Evolutionary conservation across 2,329 filamentous ascomycete genomes (phyloP).

Genomic region (Fusarium sp.): DNA sequence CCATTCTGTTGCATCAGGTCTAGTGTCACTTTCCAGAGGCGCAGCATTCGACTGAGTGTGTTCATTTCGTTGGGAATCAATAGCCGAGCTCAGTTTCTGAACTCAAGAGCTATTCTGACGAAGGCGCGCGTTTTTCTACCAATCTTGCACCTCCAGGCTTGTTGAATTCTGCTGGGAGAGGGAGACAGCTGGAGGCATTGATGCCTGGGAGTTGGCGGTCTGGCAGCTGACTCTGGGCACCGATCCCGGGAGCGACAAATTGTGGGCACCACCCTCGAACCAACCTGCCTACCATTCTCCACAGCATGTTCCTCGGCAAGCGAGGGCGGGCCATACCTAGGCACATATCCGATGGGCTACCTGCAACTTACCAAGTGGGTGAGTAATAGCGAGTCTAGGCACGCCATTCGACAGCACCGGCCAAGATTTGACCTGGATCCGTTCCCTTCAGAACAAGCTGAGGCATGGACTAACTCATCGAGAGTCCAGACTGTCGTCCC

Average conservation of each 20-base stretch:
- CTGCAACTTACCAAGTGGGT: not conserved
- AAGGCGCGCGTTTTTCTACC: not conserved
- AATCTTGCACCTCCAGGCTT: not conserved
- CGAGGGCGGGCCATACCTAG: not conserved
- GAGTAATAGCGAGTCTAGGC: not conserved
- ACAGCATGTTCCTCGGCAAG: not conserved
- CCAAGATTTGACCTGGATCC: not conserved
- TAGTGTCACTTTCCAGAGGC: constrained; percentile 5
- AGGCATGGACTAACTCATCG: not conserved
- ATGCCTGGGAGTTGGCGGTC: not conserved
- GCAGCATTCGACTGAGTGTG: not conserved
- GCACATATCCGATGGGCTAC: not conserved
- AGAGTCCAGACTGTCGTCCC: not conserved
- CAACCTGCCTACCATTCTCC: not conserved
- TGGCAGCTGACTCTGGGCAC: not conserved
- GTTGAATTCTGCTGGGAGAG: too few species aligned
- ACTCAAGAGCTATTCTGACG: not conserved
- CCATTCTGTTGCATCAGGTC: constrained; percentile 1
- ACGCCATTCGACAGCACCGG: not conserved
- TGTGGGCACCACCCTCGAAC: not conserved
- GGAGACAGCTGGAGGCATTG: not conserved
- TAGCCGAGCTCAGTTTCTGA: not conserved
- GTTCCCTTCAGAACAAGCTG: not conserved
- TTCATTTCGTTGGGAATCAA: not conserved
- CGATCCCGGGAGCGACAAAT: not conserved